phyloP scores from a whole-genome alignment of 164 flowering plant genomes.

The Stephania yunnanensis region DNA sequence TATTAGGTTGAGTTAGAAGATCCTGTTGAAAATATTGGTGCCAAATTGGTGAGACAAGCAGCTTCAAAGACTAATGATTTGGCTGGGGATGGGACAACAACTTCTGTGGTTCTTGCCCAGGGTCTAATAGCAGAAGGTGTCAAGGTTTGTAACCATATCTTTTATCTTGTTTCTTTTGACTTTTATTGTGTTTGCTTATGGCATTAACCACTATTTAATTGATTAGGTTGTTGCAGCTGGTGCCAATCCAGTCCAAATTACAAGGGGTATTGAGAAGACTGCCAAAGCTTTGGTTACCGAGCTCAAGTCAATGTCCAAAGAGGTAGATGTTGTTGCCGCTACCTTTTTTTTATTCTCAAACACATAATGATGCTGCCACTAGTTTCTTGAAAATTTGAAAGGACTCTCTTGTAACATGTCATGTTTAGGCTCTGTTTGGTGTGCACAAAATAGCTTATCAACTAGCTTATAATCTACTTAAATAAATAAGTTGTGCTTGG shows the following conservation, averaged over 20 bases:
- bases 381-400: too few relatives aligned
- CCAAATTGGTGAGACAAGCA: constrained; percentile 93
- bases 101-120: constrained; percentile 99
- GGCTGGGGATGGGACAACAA: constrained; percentile 99
- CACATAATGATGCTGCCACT: neutral
- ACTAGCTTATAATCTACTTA: too few relatives aligned
- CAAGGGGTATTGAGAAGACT: constrained; percentile 96
- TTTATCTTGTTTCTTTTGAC: neutral
- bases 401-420: too few relatives aligned
- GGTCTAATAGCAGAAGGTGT: constrained; percentile 96
- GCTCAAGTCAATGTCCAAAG: constrained; percentile 79
- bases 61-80: constrained; percentile 98
- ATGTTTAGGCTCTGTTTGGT: too few relatives aligned
- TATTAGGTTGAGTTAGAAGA: constrained; percentile 90
- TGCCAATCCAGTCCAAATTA: constrained; percentile 93
- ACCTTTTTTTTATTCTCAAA: neutral
- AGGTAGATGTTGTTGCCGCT: constrained; percentile 34
- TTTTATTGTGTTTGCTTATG: neutral
- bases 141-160: constrained; percentile 46
- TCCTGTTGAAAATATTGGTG: constrained; percentile 97
- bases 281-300: constrained; percentile 82
- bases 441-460: too few relatives aligned
- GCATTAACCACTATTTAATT: neutral
- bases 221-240: constrained; percentile 96
- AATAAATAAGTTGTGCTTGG: too few relatives aligned